Evolutionary conservation across 306 rosid genomes (phyloP), one percentile per base, ranked within the genome.

Genomic region (Gastrolobium villosum): DNA sequence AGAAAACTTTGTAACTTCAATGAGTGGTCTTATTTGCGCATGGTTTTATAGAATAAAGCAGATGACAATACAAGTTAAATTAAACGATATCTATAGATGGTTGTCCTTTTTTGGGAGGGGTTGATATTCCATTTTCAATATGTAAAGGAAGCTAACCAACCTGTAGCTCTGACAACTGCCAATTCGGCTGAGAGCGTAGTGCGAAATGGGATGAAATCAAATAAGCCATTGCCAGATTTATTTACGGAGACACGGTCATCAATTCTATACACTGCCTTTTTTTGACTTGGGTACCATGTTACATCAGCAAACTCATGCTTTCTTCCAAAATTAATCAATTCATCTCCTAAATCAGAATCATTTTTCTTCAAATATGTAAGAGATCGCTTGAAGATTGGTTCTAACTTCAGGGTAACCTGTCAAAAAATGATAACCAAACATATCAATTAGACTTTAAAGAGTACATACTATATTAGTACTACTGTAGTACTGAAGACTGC

Each of bases 261-360:
- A 6, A 81, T 37, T 44, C 94, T 83, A 54, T 89, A 91, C 6
- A 84, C 43, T 0, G 74, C 97, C 68, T 86, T 86, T 0, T 35
- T 83, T 20, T 91, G 92, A 68, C 85, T 83, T 6, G 94, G 97
- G 13, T 86, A 91, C 96, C 96, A 89, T 10, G 55, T 13, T 14
- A 91, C 72, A 53, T 91, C 96, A 0, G 62, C 94, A 78, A 87
- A 91, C 74, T 91, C 94, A 32, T 91, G 90, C 6, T 81, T 41
- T 37, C 49, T 81, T 1, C 96, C 96, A 39, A 91, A 89, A 10
- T 7, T 68, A 7, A 70, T 10, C 28, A 84, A 72, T 81, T 86
- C 52, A 62, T 89, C 94, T 36, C 84, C 88, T 79, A 89, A 84
- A 77, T 86, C 90, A 0, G 54, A 60, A 66, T 91, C 97, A 54